These are phyloP conservation scores for Mimosa bimucronata DNA, from an alignment of 306 rosid genomes.

Conservation along the genomic window DNA sequence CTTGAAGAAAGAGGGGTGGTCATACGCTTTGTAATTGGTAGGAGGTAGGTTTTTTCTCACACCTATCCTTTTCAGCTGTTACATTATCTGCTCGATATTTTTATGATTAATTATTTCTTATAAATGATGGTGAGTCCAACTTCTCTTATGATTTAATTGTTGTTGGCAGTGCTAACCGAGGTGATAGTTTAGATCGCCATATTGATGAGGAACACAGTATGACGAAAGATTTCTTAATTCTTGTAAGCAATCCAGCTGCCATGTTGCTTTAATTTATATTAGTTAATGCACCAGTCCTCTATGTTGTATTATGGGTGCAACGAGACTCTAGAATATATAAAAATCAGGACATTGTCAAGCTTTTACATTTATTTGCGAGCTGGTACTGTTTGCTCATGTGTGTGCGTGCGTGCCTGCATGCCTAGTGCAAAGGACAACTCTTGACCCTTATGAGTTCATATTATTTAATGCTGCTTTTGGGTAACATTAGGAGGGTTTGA, in stretches of 20 bases:
- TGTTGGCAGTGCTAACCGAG: slow-evolving; percentile 81
- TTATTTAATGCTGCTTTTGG: slow-evolving; percentile 10
- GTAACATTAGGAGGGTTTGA: not conserved
- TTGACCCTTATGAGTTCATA: slow-evolving; percentile 11
- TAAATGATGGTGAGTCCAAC: slow-evolving; percentile 3
- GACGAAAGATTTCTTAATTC: slow-evolving; percentile 89
- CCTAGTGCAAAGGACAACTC: slow-evolving; percentile 8
- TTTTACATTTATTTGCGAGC: slow-evolving; percentile 27
- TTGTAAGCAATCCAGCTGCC: slow-evolving; percentile 65
- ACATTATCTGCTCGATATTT: slow-evolving; percentile 17
- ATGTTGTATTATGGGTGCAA: slow-evolving; percentile 10
- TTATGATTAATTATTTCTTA: slow-evolving; percentile 26
- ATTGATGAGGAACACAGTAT: slow-evolving; percentile 74
- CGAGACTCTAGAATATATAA: slow-evolving; percentile 27
- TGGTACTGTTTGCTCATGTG: slow-evolving; percentile 7
- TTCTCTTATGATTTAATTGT: slow-evolving; percentile 34
- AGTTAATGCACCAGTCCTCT: slow-evolving; percentile 8
- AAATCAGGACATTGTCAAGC: slow-evolving; percentile 13
- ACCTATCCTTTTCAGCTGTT: slow-evolving; percentile 44
- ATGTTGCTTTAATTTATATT: slow-evolving; percentile 29
- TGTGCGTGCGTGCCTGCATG: not conserved
- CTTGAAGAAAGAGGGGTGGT: slow-evolving; percentile 96
- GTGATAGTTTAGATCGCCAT: slow-evolving; percentile 96
- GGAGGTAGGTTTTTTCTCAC: slow-evolving; percentile 92
- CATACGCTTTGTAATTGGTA: slow-evolving; percentile 90